Evolutionary conservation across 2,329 filamentous ascomycete species (phyloP), one percentile per base, ranked within the genome.

Genomic region (Pseudopithomyces chartarum): DNA sequence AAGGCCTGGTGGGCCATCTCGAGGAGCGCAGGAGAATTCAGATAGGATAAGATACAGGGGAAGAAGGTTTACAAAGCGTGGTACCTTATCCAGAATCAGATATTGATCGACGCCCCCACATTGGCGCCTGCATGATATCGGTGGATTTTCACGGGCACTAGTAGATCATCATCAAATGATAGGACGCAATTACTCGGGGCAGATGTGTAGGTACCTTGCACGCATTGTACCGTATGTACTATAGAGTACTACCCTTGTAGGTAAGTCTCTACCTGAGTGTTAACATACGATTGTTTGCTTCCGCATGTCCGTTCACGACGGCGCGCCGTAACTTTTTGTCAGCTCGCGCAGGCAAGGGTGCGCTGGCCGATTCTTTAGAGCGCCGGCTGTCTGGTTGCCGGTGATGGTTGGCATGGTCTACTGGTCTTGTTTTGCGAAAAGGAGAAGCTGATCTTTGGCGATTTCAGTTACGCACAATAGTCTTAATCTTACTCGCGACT

Each of bases 391-490:
- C 22, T 29, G 13, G 12, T 17, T 23, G 32, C n/a, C 33, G 29
- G 32, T 19, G 13, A 36, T n/a, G 11, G 17, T 45, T 10, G 8
- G 13, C 15, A n/a, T n/a, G n/a, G n/a, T n/a, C 15, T 13, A 23
- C 17, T 29, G n/a, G 1, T 6, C 20, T 29, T 20, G 13, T 13
- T n/a, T 12, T 17, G 12, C 20, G 47, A 50, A 50, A 47, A 50
- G 47, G 47, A 50, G 47, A 40, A 39, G 47, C 34, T 40, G 47
- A 50, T 50, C 47, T 40, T 29, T 15, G 29, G 45, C 33, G 44
- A 19, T 36, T 7, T 36, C 20, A 7, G 15, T 20, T 12, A n/a
- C 17, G 33, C 34, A n/a, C 10, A 22, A 19, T 19, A 32, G 10
- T 17, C n/a, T 17, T 3, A 3, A 48, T 11, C 20, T 26, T 17